Percentiles rank a stretch among this genome's conserved stretches.
phyloP scores from a whole-genome alignment of 495 filamentous ascomycete species.

The Hamigera avellanea region DNA sequence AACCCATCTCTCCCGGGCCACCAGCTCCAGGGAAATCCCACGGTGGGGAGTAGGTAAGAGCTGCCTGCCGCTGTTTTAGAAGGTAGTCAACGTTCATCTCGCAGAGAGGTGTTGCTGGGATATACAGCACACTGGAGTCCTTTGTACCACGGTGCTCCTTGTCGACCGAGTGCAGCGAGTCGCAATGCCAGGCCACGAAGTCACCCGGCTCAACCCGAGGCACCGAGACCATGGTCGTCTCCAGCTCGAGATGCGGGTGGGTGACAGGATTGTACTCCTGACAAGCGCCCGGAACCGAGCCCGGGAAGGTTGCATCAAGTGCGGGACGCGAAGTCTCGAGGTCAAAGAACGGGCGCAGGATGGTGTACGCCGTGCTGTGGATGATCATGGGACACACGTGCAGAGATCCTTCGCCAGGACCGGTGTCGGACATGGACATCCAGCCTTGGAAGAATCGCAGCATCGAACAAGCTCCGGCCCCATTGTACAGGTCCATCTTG shows the following conservation, averaged over 20 bases:
- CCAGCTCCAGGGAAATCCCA: constrained; percentile 53
- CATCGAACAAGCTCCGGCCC: constrained; percentile 71
- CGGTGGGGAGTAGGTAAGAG: constrained; percentile 29
- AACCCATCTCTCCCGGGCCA: constrained; percentile 34
- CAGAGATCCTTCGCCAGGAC: constrained; percentile 65
- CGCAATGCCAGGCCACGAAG: constrained; percentile 88
- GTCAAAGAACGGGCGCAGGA: constrained; percentile 79
- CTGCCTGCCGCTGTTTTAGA: constrained; percentile 50
- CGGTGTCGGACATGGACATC: constrained; percentile 65
- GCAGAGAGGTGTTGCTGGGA: constrained; percentile 73
- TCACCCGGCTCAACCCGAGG: constrained; percentile 71
- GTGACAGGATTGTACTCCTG: constrained; percentile 63
- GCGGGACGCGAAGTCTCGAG: constrained; percentile 33
- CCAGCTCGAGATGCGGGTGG: constrained; percentile 69
- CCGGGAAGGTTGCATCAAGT: constrained; percentile 46
- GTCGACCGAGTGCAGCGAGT: constrained; percentile 73
- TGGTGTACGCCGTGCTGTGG: constrained; percentile 64
- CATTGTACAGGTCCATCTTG: constrained; percentile 68
- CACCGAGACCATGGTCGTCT: constrained; percentile 64
- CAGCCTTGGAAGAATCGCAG: constrained; percentile 85
- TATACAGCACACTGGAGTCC: constrained; percentile 78
- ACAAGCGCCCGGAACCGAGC: constrained; percentile 60
- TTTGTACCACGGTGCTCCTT: constrained; percentile 55
- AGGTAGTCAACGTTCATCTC: constrained; percentile 62
- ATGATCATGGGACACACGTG: constrained; percentile 71